phyloP scores from a whole-genome alignment of 768 basidiomycete species.

The Leccinum disarticulatum region DNA sequence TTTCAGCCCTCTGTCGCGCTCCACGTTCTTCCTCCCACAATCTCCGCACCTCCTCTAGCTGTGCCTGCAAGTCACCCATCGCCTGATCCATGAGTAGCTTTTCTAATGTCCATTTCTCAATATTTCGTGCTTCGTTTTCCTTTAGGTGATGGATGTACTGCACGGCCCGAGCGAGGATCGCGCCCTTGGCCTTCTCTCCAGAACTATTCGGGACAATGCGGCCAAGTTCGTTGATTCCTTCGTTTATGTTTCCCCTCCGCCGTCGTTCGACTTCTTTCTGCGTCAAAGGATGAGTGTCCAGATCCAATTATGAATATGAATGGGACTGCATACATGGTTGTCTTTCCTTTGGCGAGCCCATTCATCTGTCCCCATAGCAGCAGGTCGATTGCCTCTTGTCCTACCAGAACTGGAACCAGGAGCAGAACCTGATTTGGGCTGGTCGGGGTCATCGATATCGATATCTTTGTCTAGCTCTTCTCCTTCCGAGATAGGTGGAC shows the following conservation, averaged over 20 bases:
- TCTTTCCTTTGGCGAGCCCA: constrained; percentile 81
- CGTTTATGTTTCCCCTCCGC: constrained; percentile 93
- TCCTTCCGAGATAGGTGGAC: constrained; percentile 16
- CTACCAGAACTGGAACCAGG: constrained; percentile 37
- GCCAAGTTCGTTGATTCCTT: constrained; percentile 91
- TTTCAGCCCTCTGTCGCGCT: constrained; percentile 56
- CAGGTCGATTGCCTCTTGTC: constrained; percentile 51
- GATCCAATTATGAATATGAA: not conserved
- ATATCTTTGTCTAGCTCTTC: constrained; percentile 28
- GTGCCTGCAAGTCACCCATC: constrained; percentile 82
- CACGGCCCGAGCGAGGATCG: constrained; percentile 83
- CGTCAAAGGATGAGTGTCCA: not conserved
- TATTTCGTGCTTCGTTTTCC: constrained; percentile 86
- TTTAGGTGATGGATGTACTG: constrained; percentile 91
- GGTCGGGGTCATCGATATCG: constrained; percentile 31
- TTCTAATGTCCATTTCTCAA: constrained; percentile 93
- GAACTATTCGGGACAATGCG: constrained; percentile 85
- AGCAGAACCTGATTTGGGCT: constrained; percentile 24
- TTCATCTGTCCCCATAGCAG: constrained; percentile 71
- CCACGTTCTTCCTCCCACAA: constrained; percentile 78
- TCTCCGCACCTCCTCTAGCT: constrained; percentile 79
- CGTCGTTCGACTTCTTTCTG: constrained; percentile 99
- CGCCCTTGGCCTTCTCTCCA: constrained; percentile 87
- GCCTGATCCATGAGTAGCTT: constrained; percentile 91
- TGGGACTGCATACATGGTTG: constrained; percentile 61